Percentiles rank a stretch among this genome's conserved stretches.
phyloP scores from a whole-genome alignment of 441 rosid genomes.

The Croton laevigatus region DNA sequence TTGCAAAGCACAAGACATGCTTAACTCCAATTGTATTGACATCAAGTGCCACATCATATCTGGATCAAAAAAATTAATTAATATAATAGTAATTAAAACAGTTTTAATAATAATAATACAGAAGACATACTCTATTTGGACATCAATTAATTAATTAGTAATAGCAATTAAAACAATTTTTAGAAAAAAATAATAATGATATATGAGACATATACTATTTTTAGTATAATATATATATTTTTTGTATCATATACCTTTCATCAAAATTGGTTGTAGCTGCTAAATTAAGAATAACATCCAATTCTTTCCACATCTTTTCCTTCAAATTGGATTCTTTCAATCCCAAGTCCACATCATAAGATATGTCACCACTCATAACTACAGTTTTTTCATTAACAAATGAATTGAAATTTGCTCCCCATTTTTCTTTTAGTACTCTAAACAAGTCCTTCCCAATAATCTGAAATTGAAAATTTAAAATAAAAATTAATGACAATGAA shows the following conservation, averaged over 20 bases:
- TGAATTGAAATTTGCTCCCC: constrained; percentile 38
- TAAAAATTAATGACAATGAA: background rate
- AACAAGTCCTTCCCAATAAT: constrained; percentile 68
- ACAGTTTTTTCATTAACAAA: constrained; percentile 51
- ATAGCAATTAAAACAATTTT: too few relatives aligned
- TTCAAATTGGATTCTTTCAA: constrained; percentile 36
- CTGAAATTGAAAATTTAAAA: constrained; percentile 26
- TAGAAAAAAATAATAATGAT: too few relatives aligned
- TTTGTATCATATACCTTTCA: background rate
- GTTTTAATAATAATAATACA: too few relatives aligned
- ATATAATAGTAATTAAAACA: too few relatives aligned
- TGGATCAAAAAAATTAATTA: too few relatives aligned
- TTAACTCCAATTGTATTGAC: constrained; percentile 78
- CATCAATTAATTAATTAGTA: too few relatives aligned
- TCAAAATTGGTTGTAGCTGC: constrained; percentile 48
- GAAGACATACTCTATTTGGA: too few relatives aligned
- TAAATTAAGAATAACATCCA: constrained; percentile 52
- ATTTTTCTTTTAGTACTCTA: constrained; percentile 48
- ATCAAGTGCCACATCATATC: constrained; percentile 76
- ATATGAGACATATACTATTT: too few relatives aligned
- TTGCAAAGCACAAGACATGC: constrained; percentile 57
- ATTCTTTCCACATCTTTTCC: constrained; percentile 44
- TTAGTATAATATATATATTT: too few relatives aligned
- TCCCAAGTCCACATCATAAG: constrained; percentile 49
- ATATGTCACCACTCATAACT: constrained; percentile 61